A percentile compares a stretch with the other conserved stretches of the same genome.
These are phyloP conservation scores for Fragilariopsis cylindrus DNA, from an alignment of 108 stramenopile genomes.

Conservation along the genomic window DNA sequence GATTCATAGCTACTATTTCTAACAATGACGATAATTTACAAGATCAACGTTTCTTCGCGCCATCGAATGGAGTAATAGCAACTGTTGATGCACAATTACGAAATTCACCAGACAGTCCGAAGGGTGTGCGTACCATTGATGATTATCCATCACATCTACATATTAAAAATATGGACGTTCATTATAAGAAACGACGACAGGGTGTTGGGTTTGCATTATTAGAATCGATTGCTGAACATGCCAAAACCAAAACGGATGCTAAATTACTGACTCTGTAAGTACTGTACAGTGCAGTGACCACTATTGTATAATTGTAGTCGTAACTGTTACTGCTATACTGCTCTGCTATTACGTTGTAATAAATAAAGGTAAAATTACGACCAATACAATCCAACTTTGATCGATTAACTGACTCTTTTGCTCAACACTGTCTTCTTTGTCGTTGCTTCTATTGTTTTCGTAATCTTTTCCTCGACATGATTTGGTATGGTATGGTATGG, in stretches of 20 bases:
- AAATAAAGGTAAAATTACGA: no score
- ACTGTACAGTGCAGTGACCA: not conserved
- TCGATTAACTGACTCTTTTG: no score
- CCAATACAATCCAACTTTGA: no score
- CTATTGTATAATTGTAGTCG: not conserved
- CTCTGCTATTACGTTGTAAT: no score
- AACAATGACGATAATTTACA: not conserved
- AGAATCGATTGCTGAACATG: slow-evolving; percentile 29
- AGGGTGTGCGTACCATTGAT: slow-evolving; percentile 22
- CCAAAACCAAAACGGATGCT: slow-evolving; percentile 29
- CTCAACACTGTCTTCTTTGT: no score
- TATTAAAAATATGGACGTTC: slow-evolving; percentile 42
- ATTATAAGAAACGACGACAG: slow-evolving; percentile 21
- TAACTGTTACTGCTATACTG: not conserved
- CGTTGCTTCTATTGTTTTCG: not conserved
- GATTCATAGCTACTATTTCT: slow-evolving; percentile 31
- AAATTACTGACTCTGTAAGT: slow-evolving; percentile 42
- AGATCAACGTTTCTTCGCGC: slow-evolving; percentile 12
- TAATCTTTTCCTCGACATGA: not conserved
- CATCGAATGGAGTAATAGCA: slow-evolving; percentile 29
- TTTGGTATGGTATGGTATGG: no score
- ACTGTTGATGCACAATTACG: slow-evolving; percentile 35
- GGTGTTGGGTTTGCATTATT: slow-evolving; percentile 33
- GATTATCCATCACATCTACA: slow-evolving; percentile 36
- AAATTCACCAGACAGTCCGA: slow-evolving; percentile 21